Evolutionary conservation across 306 rosid species (phyloP).

Genomic region (Cucumis sativus): Cucumber_9930_V3 NC_026657.2:27028001-27028500

Average conservation of each 20-base stretch:
- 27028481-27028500: neutral
- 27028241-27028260: neutral
- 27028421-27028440: too few relatives aligned
- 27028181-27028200: neutral
- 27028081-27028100: constrained; percentile 21
- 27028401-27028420: neutral
- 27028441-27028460: neutral
- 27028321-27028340: too few relatives aligned
- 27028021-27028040: neutral
- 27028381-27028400: neutral
- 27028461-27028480: neutral
- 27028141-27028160: constrained; percentile 15
- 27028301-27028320: neutral
- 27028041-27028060: constrained; percentile 24
- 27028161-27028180: neutral
- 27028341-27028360: neutral
- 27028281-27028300: neutral
- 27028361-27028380: neutral
- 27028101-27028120: constrained; percentile 22
- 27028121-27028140: constrained; percentile 15
- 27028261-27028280: neutral
- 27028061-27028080: constrained; percentile 18
- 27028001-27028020: neutral
- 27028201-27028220: neutral
- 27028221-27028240: neutral